Evolutionary conservation across 2,329 filamentous ascomycete species (phyloP), one percentile per base, ranked within the genome.

Genomic region (Coleophoma eucalyptorum): DNA sequence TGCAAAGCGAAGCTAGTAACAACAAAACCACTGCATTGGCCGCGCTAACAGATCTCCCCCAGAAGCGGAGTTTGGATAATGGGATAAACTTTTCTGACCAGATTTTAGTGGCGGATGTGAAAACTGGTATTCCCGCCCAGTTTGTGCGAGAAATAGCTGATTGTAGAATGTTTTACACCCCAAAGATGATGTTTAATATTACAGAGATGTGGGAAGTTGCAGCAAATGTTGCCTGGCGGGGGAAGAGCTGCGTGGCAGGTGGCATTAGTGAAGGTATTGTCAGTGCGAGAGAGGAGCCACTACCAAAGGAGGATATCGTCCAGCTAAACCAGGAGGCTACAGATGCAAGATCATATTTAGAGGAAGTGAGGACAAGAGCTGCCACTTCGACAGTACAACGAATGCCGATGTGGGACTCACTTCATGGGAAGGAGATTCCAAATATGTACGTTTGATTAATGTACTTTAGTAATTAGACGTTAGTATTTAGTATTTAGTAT

Each of bases 111-210:
- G 53, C 43, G 57, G 56, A 69, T 8, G 54, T 62, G 5, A 53
- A 63, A 46, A 48, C 52, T 11, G 56, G 64, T 48, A 64, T 70
- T 1, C 75, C 81, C 10, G 64, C 77, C 16, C 82, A 86, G 57
- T 86, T 86, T 60, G 63, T 77, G 4, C 80, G 82, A 52, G 75
- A 83, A 54, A 74, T 79, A 0, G 78, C 81, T 1, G 77, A 81
- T 55, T 86, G 81, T 57, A 70, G 80, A 3, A 62, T 84, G 8
- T 85, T 75, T 59, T 83, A 77, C 52, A 81, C 81, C 6, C 60
- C 69, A 18, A 65, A 70, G 2, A 81, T 79, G 62, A 63, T 78
- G 26, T 61, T 71, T 7, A 71, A 80, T 47, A 70, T 76, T 4
- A 68, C 67, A 3, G 66, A 63, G 26, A 59, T 78, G 31, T 85